phyloP scores from a whole-genome alignment of 768 basidiomycete genomes.

The Termitomyces titanicus region DNA sequence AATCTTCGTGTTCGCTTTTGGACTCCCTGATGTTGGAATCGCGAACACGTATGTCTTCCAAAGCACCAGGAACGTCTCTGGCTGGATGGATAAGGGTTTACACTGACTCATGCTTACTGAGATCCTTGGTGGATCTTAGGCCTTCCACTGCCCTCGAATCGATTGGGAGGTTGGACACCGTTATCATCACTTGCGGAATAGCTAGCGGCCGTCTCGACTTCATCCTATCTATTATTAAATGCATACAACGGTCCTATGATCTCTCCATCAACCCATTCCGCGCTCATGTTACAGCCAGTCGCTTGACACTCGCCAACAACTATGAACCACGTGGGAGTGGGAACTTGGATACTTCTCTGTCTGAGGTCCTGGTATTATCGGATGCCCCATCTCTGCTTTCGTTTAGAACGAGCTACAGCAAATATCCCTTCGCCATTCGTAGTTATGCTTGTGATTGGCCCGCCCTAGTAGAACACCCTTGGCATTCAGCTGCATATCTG shows the following conservation, averaged over 20 bases:
- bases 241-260: constrained; percentile 49
- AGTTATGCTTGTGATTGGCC: constrained; percentile 72
- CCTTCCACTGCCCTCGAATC: constrained; percentile 32
- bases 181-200: constrained; percentile 82
- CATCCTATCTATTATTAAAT: constrained; percentile 57
- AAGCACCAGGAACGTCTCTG: constrained; percentile 27
- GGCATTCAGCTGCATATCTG: constrained; percentile 72
- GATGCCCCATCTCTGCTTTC: constrained; percentile 53
- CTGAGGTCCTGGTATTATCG: constrained; percentile 36
- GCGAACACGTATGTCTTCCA: constrained; percentile 46
- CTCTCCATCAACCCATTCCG: constrained; percentile 8
- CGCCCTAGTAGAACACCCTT: constrained; percentile 65
- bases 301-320: background rate
- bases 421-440: constrained; percentile 70
- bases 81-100: constrained; percentile 65
- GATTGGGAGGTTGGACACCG: constrained; percentile 67
- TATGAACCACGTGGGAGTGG: background rate
- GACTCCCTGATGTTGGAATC: constrained; percentile 35
- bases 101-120: constrained; percentile 70
- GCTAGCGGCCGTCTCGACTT: constrained; percentile 57
- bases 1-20: constrained; percentile 18
- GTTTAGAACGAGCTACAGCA: constrained; percentile 43
- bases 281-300: background rate
- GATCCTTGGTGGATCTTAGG: constrained; percentile 37
- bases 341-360: constrained; percentile 18